Conservation (phyloP, 768 basidiomycete species). For the Suillus cothurnatus region DNA sequence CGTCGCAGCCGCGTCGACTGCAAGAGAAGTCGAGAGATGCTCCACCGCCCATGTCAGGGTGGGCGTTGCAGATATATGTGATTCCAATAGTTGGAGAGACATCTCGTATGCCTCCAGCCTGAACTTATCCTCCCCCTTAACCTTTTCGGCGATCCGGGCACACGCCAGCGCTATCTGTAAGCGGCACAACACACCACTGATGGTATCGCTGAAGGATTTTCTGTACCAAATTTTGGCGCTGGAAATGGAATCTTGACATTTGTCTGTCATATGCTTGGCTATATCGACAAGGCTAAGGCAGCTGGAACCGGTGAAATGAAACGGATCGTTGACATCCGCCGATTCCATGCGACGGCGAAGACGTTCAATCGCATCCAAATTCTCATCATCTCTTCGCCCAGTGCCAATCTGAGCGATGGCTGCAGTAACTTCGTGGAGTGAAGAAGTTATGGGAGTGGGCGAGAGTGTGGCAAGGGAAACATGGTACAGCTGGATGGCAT, state of each 20-base stretch:
- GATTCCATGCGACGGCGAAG: neutral
- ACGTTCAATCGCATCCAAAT: neutral
- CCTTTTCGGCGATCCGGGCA: neutral
- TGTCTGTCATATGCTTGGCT: neutral
- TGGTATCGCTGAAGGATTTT: neutral
- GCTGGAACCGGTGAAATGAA: neutral
- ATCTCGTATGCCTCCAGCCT: slow-evolving; percentile 5
- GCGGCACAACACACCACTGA: neutral
- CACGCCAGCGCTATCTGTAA: slow-evolving; percentile 1
- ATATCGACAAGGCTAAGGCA: neutral
- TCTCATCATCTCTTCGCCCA: neutral
- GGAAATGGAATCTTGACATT: neutral
- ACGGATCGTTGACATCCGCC: neutral
- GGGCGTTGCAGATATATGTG: neutral
- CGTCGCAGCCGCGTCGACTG: neutral
- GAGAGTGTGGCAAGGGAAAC: neutral
- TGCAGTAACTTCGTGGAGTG: neutral
- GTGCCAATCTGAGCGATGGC: neutral
- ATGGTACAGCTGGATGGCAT: slow-evolving; percentile 4
- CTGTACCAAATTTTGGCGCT: neutral
- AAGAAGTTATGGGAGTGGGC: neutral
- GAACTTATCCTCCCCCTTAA: neutral
- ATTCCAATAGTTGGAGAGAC: slow-evolving; percentile 6
- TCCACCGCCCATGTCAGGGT: neutral
- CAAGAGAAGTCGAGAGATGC: slow-evolving; percentile 3